Percentiles rank a stretch among this genome's conserved stretches.
Conservation (phyloP, 768 basidiomycete species). For the Fistulinella prunicolor region DNA sequence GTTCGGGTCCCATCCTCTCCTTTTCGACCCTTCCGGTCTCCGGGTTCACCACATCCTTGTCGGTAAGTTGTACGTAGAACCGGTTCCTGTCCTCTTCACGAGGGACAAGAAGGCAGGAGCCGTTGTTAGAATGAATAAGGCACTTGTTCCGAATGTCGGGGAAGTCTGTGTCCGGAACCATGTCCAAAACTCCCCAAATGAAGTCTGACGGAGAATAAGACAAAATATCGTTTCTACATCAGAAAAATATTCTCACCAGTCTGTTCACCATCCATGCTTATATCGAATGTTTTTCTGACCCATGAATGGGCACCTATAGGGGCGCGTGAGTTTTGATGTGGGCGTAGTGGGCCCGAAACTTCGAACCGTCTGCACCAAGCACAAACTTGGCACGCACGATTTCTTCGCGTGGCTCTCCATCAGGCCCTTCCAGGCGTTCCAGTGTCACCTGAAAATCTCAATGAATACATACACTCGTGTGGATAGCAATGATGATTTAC, state of each 20-base stretch:
- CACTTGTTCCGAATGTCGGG: slow-evolving; percentile 69
- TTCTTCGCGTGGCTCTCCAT: slow-evolving; percentile 14
- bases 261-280: slow-evolving; percentile 49
- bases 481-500: slow-evolving; percentile 14
- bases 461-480: slow-evolving; percentile 1
- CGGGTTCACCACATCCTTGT: slow-evolving; percentile 43
- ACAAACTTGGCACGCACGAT: slow-evolving; percentile 34
- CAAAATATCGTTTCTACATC: background rate
- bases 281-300: slow-evolving; percentile 43
- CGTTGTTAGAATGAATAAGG: slow-evolving; percentile 63
- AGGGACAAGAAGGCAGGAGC: slow-evolving; percentile 73
- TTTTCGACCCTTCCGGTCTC: slow-evolving; percentile 53
- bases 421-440: background rate
- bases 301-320: slow-evolving; percentile 42
- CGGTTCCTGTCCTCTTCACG: slow-evolving; percentile 66
- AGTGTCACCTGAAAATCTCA: background rate
- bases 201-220: slow-evolving; percentile 39
- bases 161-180: slow-evolving; percentile 65
- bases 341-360: background rate
- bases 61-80: slow-evolving; percentile 66
- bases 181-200: slow-evolving; percentile 85
- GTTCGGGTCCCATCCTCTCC: slow-evolving; percentile 44
- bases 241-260: slow-evolving; percentile 30
- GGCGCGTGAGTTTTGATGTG: background rate
- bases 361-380: slow-evolving; percentile 35